Evolutionary conservation across 805 yeast genomes (phyloP).

Genomic region (Sugiyamaella lignohabitans): DNA sequence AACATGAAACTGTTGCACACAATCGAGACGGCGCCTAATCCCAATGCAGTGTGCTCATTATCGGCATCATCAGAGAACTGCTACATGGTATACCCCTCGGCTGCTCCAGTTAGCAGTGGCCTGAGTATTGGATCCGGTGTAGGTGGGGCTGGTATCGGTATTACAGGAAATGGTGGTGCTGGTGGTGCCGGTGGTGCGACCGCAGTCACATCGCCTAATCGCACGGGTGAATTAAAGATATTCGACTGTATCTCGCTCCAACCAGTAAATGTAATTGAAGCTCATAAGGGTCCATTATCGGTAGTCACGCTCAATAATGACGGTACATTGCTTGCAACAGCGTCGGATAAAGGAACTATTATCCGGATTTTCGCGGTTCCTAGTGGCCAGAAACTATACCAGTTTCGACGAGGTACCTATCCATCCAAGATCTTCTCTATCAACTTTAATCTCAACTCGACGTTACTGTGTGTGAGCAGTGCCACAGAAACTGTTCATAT

Average conservation of each 20-base stretch:
- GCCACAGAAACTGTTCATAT: constrained; percentile 91
- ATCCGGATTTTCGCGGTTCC: constrained; percentile 71
- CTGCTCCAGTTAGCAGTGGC: constrained; percentile 28
- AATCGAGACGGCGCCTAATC: constrained; percentile 51
- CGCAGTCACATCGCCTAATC: constrained; percentile 22
- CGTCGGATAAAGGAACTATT: constrained; percentile 85
- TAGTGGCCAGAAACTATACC: constrained; percentile 48
- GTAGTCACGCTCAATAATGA: constrained; percentile 61
- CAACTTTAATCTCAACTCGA: constrained; percentile 64
- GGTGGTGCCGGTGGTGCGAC: constrained; percentile 10
- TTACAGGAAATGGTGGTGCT: constrained; percentile 8
- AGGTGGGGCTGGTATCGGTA: not conserved
- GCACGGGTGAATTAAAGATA: constrained; percentile 62
- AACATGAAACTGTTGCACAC: constrained; percentile 78
- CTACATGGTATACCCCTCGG: constrained; percentile 50
- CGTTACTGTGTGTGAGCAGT: constrained; percentile 72
- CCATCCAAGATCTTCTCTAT: constrained; percentile 74
- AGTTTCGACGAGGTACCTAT: constrained; percentile 81
- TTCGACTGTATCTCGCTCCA: constrained; percentile 70
- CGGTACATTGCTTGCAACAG: constrained; percentile 79
- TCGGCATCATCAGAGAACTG: constrained; percentile 41
- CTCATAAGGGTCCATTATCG: constrained; percentile 75
- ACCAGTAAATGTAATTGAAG: constrained; percentile 76
- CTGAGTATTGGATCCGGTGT: constrained; percentile 6
- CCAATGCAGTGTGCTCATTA: constrained; percentile 34